Base-by-base conservation (phyloP, 768 basidiomycete genomes). In the Amanita polypyramis region DNA sequence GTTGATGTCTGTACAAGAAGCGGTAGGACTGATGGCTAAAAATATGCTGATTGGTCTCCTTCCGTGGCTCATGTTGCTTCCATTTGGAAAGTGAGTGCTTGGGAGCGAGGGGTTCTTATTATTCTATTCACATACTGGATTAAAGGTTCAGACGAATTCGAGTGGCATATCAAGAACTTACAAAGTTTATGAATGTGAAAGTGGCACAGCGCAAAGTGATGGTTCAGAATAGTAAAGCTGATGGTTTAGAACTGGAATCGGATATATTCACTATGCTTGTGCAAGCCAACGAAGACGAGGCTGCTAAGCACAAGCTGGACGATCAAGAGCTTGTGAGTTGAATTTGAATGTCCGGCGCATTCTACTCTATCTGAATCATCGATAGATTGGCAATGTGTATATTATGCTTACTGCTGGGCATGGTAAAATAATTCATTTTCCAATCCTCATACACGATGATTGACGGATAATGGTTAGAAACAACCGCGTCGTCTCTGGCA, bases 331-430 rank as follows among this genome's bases (percentile, higher is more conserved):
- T 49, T 5, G 48, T 49, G 20, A 5, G 47, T 11, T 20, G 36
- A 36, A n/a, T 15, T 19, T 11, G 19, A 32, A 14, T 20, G 38
- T 35, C n/a, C n/a, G n/a, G n/a, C n/a, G n/a, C n/a, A n/a, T n/a
- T n/a, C n/a, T n/a, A n/a, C n/a, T n/a, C n/a, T n/a, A n/a, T n/a
- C n/a, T n/a, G n/a, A n/a, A n/a, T n/a, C n/a, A n/a, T n/a, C n/a
- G n/a, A n/a, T n/a, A n/a, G n/a, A 74, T 75, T 42, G 77, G 75
- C 2, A 79, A 78, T 42, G 56, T 76, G 1, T 79, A 68, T 52
- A 53, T 70, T 12, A 63, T 77, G 57, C 60, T 82, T 19, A 73
- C 80, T 36, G 77, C 79, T 35, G 80, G 80, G 7, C 76, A 80
- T 56, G 78, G 77, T 71, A 51, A 35, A 62, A 52, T 9, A 9